phyloP scores from a whole-genome alignment of 495 filamentous ascomycete genomes.

The Aspergillus incahuasiensis region DNA sequence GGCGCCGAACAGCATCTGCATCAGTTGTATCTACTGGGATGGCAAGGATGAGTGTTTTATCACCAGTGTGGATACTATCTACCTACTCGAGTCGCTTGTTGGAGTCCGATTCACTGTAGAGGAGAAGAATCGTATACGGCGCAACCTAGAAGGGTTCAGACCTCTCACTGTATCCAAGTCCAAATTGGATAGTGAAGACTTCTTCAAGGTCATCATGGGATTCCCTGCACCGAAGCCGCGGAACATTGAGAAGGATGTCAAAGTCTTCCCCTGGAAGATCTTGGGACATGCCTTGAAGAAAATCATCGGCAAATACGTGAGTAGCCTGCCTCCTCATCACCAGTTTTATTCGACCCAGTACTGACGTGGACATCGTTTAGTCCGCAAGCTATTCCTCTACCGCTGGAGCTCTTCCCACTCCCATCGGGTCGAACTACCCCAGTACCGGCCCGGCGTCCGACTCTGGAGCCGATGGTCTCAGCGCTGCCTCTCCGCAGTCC shows the following conservation, averaged over 20 bases:
- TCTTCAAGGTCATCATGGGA: slow-evolving; percentile 99
- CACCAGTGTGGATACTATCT: slow-evolving; percentile 95
- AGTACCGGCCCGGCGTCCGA: slow-evolving; percentile 40
- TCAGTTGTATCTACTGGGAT: slow-evolving; percentile 91
- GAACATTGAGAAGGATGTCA: slow-evolving; percentile 98
- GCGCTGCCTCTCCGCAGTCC: slow-evolving; percentile 41
- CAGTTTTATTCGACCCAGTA: background rate
- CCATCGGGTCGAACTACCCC: slow-evolving; percentile 35
- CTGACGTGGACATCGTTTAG: slow-evolving; percentile 24
- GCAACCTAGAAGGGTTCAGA: slow-evolving; percentile 89
- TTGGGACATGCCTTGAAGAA: slow-evolving; percentile 81
- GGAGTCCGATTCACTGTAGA: slow-evolving; percentile 82
- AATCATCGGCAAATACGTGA: slow-evolving; percentile 96
- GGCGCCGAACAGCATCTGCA: slow-evolving; percentile 67
- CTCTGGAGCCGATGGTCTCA: slow-evolving; percentile 36
- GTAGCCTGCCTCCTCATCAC: slow-evolving; percentile 30
- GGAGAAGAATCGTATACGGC: slow-evolving; percentile 94
- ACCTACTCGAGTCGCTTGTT: slow-evolving; percentile 82
- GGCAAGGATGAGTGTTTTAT: slow-evolving; percentile 85
- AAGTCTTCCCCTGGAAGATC: slow-evolving; percentile 93
- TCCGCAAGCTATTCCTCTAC: slow-evolving; percentile 52
- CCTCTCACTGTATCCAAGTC: slow-evolving; percentile 88
- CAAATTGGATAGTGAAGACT: slow-evolving; percentile 86
- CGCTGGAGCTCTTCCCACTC: slow-evolving; percentile 38
- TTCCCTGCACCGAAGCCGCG: slow-evolving; percentile 91